Evolutionary conservation across 257 asterid genomes (phyloP).

Genomic region (Fraxinus cuspidata): DNA sequence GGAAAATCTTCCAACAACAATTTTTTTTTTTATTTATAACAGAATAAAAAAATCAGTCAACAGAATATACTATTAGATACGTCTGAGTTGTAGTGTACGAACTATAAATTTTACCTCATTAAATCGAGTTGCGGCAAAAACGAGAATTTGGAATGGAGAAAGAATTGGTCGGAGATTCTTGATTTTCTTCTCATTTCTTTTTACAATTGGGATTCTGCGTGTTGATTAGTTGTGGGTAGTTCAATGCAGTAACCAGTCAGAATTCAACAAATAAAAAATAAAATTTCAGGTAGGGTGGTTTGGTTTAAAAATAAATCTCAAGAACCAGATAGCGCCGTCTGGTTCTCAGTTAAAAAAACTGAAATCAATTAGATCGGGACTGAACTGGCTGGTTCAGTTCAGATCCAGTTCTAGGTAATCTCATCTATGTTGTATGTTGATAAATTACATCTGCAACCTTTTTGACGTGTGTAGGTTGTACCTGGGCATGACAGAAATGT

Average conservation of each 20-base stretch:
- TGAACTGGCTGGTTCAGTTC: not conserved
- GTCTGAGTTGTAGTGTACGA: not conserved
- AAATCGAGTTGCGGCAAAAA: not conserved
- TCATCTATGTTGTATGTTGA: not conserved
- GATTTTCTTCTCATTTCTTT: too few species aligned
- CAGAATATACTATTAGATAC: not conserved
- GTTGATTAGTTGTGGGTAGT: not conserved
- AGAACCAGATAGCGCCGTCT: not conserved
- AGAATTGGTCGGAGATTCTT: not conserved
- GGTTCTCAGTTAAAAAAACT: not conserved
- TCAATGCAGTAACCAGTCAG: not conserved
- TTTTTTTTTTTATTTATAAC: too few species aligned
- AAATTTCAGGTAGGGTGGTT: not conserved
- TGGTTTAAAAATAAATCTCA: not conserved
- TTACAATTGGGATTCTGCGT: too few species aligned
- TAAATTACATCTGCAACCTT: not conserved
- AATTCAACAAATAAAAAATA: not conserved
- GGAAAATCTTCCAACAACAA: not conserved
- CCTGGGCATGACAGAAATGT: slow-evolving; percentile 20
- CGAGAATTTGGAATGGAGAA: not conserved
- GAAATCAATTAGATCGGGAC: too few species aligned
- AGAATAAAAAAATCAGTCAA: not conserved
- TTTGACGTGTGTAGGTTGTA: not conserved
- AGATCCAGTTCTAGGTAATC: not conserved
- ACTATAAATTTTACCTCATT: not conserved